These are phyloP conservation scores for Castanopsis chinensis DNA, from an alignment of 306 rosid genomes.

Conservation along the genomic window DNA sequence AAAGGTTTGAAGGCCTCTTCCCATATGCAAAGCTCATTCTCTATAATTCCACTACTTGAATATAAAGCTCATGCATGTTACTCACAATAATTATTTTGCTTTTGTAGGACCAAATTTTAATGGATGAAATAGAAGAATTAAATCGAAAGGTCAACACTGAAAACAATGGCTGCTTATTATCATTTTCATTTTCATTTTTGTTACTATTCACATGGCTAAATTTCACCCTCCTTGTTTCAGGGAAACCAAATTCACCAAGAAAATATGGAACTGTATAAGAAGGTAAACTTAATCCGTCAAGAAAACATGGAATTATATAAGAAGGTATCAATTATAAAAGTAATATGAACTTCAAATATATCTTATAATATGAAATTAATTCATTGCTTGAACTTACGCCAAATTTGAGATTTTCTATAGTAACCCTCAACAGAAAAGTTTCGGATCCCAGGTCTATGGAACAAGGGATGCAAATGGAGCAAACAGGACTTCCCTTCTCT, in stretches of 20 bases:
- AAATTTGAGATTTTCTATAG: slow-evolving; percentile 28
- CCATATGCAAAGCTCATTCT: slow-evolving; percentile 1
- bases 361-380: slow-evolving; percentile 1
- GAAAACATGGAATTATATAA: slow-evolving; percentile 59
- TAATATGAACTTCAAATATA: slow-evolving; percentile 22
- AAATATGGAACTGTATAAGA: slow-evolving; percentile 63
- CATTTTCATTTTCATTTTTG: slow-evolving; percentile 1
- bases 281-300: slow-evolving; percentile 69
- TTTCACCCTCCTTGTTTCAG: slow-evolving; percentile 39
- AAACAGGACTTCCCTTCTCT: slow-evolving; percentile 39
- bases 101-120: slow-evolving; percentile 69
- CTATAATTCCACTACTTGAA: neutral
- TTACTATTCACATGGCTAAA: slow-evolving; percentile 1
- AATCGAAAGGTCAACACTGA: slow-evolving; percentile 66
- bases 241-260: slow-evolving; percentile 74
- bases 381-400: slow-evolving; percentile 6
- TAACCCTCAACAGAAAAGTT: slow-evolving; percentile 31
- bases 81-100: neutral
- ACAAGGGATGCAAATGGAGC: slow-evolving; percentile 49
- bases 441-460: slow-evolving; percentile 68
- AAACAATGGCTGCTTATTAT: slow-evolving; percentile 20
- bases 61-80: neutral
- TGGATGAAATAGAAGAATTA: slow-evolving; percentile 82
- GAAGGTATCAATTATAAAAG: slow-evolving; percentile 43
- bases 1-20: slow-evolving; percentile 43